Conservation (phyloP, 2,329 filamentous ascomycete genomes). For the Colletotrichum falcatum region DNA sequence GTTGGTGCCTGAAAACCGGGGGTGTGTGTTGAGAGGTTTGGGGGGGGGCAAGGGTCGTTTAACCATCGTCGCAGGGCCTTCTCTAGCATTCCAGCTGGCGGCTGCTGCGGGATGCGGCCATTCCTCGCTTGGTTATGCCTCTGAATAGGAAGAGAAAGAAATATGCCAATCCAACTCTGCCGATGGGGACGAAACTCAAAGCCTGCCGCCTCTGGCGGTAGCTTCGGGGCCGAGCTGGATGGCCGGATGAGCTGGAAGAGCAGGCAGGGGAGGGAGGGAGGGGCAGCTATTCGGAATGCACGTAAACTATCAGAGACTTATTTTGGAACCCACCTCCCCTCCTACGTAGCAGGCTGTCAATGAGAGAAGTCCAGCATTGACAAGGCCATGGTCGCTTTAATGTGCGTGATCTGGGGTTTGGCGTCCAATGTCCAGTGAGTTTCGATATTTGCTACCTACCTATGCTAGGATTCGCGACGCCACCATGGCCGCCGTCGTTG, state of each 20-base stretch:
- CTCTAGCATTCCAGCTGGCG: background rate
- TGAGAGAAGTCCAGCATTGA: background rate
- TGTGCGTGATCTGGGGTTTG: background rate
- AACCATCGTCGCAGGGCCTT: background rate
- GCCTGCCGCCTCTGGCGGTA: background rate
- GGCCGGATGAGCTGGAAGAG: conserved; percentile 2
- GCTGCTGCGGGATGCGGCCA: background rate
- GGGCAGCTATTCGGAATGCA: background rate
- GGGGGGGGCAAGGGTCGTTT: background rate
- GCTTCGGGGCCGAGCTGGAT: conserved; percentile 9
- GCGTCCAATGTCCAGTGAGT: background rate
- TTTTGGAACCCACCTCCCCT: background rate
- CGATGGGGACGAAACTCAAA: conserved; percentile 9
- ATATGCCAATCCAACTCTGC: conserved; percentile 21
- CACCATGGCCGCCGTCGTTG: background rate
- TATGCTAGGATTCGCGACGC: background rate
- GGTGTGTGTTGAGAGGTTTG: too few relatives aligned
- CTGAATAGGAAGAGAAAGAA: background rate
- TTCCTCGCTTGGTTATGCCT: background rate
- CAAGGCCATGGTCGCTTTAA: background rate
- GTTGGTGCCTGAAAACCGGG: background rate
- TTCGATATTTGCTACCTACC: background rate
- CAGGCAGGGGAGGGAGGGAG: background rate
- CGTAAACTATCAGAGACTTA: background rate
- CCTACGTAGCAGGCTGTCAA: background rate